Evolutionary conservation across 768 basidiomycete genomes (phyloP).

Genomic region (Royoungia palumana): DNA sequence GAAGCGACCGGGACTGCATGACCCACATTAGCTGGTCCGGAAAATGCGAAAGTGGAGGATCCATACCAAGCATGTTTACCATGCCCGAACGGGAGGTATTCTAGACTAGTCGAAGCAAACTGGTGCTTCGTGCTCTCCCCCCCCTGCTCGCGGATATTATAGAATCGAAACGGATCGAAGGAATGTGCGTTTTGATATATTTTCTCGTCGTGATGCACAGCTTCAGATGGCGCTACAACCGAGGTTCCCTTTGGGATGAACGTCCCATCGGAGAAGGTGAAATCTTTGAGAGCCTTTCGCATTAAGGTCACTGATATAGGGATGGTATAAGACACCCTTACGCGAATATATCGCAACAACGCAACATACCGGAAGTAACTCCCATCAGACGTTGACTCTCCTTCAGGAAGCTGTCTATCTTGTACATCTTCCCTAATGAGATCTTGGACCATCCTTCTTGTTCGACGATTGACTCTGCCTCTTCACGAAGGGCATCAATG

Average conservation of each 20-base stretch:
- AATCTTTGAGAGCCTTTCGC: conserved; percentile 31
- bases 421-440: conserved; percentile 28
- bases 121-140: conserved; percentile 35
- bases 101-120: conserved; percentile 33
- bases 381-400: conserved; percentile 35
- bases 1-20: conserved; percentile 8
- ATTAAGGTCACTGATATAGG: conserved; percentile 24
- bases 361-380: conserved; percentile 25
- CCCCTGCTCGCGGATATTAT: conserved; percentile 32
- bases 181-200: conserved; percentile 32
- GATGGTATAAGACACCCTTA: background rate
- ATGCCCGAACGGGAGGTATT: conserved; percentile 38
- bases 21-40: background rate
- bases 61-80: conserved; percentile 21
- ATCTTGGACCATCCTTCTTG: conserved; percentile 24
- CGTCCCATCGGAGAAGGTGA: conserved; percentile 38
- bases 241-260: conserved; percentile 32
- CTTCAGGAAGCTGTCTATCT: conserved; percentile 40
- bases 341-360: background rate
- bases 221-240: conserved; percentile 23
- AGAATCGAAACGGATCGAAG: conserved; percentile 53
- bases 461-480: conserved; percentile 8
- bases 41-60: background rate
- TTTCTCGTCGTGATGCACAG: conserved; percentile 20
- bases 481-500: conserved; percentile 8